Evolutionary conservation across 2,329 filamentous ascomycete genomes (phyloP).

Genomic region (Cordyceps sp.): DNA sequence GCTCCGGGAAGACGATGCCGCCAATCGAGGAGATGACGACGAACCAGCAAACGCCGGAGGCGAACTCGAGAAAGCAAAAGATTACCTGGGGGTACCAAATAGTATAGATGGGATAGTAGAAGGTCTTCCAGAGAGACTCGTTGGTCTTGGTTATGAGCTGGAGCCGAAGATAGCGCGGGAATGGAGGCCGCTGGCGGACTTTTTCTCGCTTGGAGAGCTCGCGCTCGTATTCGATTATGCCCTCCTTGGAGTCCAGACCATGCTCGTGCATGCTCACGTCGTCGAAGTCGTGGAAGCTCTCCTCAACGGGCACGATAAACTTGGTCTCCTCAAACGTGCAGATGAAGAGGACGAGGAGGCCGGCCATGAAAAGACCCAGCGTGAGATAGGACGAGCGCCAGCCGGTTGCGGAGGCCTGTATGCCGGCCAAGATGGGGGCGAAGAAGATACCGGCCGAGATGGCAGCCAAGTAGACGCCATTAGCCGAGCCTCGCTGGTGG

Average conservation of each 20-base stretch:
- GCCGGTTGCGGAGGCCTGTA: slow-evolving; percentile 2
- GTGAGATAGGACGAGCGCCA: slow-evolving; percentile 12
- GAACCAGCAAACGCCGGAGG: slow-evolving; percentile 1
- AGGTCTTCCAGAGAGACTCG: slow-evolving; percentile 5
- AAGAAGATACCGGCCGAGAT: not conserved
- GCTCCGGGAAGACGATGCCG: slow-evolving; percentile 4
- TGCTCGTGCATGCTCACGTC: not conserved
- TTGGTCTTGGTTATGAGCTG: slow-evolving; percentile 6
- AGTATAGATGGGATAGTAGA: slow-evolving; percentile 7
- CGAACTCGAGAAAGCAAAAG: slow-evolving; percentile 7
- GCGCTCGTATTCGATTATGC: not conserved
- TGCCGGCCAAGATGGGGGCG: not conserved
- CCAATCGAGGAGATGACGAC: not conserved
- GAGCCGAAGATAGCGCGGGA: not conserved
- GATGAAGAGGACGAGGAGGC: slow-evolving; percentile 9
- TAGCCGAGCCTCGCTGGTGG: slow-evolving; percentile 1
- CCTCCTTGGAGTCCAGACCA: not conserved
- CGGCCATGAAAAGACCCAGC: slow-evolving; percentile 8
- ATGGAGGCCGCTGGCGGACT: not conserved
- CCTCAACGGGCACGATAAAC: slow-evolving; percentile 6
- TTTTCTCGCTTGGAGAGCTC: not conserved
- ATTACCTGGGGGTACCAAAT: slow-evolving; percentile 19
- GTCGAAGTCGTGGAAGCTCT: not conserved
- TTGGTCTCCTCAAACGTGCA: slow-evolving; percentile 13
- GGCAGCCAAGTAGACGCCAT: not conserved